phyloP scores from a whole-genome alignment of 768 basidiomycete genomes.

The Suillus subluteus region DNA sequence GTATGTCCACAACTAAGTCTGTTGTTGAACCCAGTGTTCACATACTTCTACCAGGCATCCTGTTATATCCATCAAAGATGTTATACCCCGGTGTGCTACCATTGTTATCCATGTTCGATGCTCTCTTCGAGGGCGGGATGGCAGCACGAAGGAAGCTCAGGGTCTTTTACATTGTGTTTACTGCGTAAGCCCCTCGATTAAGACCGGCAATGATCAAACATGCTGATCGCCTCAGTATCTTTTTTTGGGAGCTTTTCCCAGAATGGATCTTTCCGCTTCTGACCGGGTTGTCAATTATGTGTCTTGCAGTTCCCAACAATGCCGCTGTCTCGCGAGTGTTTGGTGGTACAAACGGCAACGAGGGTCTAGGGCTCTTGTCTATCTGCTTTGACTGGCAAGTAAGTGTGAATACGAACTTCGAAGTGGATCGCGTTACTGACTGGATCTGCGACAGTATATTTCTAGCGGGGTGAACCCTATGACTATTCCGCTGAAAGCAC shows the following conservation, averaged over 20 bases:
- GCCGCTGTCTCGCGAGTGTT: constrained; percentile 65
- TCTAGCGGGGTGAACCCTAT: constrained; percentile 44
- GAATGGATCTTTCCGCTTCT: constrained; percentile 56
- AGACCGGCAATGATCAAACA: not conserved
- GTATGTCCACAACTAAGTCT: constrained; percentile 27
- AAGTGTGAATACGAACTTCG: constrained; percentile 23
- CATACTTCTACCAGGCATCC: constrained; percentile 34
- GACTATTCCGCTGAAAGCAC: constrained; percentile 54
- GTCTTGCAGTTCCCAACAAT: constrained; percentile 54
- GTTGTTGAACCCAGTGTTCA: not conserved
- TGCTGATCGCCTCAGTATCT: constrained; percentile 31
- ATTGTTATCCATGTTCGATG: constrained; percentile 52
- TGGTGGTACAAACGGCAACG: constrained; percentile 68
- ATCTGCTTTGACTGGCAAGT: constrained; percentile 61
- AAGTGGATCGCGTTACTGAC: constrained; percentile 6
- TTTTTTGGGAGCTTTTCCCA: constrained; percentile 30
- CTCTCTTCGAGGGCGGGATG: constrained; percentile 43
- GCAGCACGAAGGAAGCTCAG: constrained; percentile 43
- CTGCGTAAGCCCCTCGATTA: constrained; percentile 27
- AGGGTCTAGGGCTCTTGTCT: constrained; percentile 64
- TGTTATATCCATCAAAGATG: constrained; percentile 59
- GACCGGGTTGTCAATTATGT: constrained; percentile 66
- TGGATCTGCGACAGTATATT: constrained; percentile 23
- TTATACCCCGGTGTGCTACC: constrained; percentile 52
- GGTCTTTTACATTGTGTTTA: constrained; percentile 52